A percentile compares a stretch with the other conserved stretches of the same genome.
phyloP scores from a whole-genome alignment of 148 eudicot species.

The Oxyria digyna region DNA sequence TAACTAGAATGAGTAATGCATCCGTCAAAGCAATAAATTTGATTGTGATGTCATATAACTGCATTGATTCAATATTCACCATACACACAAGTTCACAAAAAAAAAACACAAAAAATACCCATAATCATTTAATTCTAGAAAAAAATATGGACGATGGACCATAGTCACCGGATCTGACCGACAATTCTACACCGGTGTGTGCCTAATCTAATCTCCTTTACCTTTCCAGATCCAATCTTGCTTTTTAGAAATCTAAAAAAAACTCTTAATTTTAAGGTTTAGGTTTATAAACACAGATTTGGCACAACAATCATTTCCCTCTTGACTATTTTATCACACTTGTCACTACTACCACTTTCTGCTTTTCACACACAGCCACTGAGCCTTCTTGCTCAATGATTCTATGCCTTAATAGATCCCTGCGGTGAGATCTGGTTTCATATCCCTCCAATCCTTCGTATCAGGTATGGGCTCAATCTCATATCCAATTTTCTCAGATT shows the following conservation, averaged over 20 bases:
- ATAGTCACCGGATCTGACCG: constrained; percentile 8
- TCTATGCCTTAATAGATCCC: not conserved
- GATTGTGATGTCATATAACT: not conserved
- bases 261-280: not conserved
- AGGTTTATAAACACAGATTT: not conserved
- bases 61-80: not conserved
- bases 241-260: not conserved
- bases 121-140: not conserved
- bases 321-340: not conserved
- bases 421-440: constrained; percentile 1
- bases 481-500: not conserved
- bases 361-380: not conserved
- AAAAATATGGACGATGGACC: not conserved
- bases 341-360: not conserved
- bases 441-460: not conserved
- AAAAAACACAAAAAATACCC: not conserved
- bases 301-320: not conserved
- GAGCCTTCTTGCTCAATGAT: not conserved
- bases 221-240: not conserved
- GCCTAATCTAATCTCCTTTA: not conserved
- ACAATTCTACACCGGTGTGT: not conserved
- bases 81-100: not conserved
- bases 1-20: not conserved
- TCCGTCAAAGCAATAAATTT: not conserved
- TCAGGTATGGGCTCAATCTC: constrained; percentile 1